Evolutionary conservation across 768 basidiomycete species (phyloP).

Genomic region (Tricholomella constricta): DNA sequence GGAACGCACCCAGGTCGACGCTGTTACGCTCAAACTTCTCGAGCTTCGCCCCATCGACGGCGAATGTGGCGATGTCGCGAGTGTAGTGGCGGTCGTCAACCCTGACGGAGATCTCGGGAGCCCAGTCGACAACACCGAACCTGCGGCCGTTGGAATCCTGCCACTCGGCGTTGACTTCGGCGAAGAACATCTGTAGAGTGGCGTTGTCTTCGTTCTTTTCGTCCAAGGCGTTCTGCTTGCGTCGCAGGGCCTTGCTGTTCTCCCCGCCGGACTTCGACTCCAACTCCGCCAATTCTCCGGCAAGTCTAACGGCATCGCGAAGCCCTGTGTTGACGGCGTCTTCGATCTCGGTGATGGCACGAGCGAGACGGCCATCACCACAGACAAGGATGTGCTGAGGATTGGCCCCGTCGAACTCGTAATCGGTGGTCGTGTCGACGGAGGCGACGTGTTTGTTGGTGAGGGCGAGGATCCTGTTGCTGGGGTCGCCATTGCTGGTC

Average conservation of each 20-base stretch:
- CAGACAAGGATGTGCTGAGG: constrained; percentile 18
- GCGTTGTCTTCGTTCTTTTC: constrained; percentile 20
- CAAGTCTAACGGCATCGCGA: constrained; percentile 17
- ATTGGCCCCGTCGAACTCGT: constrained; percentile 23
- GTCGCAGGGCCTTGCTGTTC: constrained; percentile 15
- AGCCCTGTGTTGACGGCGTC: constrained; percentile 11
- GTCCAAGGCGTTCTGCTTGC: constrained; percentile 15
- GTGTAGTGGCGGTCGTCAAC: constrained; percentile 23
- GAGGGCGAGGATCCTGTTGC: constrained; percentile 27
- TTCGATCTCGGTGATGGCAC: constrained; percentile 26
- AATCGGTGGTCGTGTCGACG: constrained; percentile 25
- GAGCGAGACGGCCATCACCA: background rate
- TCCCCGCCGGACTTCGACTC: constrained; percentile 16
- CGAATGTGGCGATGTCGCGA: constrained; percentile 27
- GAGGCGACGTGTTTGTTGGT: constrained; percentile 32
- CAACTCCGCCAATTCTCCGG: constrained; percentile 23
- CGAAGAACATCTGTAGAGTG: constrained; percentile 24
- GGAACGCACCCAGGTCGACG: constrained; percentile 31
- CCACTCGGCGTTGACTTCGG: constrained; percentile 23
- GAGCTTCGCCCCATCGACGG: constrained; percentile 26
- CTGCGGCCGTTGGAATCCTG: constrained; percentile 19
- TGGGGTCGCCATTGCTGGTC: constrained; percentile 22
- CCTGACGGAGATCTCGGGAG: constrained; percentile 24
- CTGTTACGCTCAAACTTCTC: constrained; percentile 32
- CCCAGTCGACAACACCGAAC: constrained; percentile 26